Base-by-base conservation (phyloP, 768 basidiomycete species). In the Calocybe indica region DNA sequence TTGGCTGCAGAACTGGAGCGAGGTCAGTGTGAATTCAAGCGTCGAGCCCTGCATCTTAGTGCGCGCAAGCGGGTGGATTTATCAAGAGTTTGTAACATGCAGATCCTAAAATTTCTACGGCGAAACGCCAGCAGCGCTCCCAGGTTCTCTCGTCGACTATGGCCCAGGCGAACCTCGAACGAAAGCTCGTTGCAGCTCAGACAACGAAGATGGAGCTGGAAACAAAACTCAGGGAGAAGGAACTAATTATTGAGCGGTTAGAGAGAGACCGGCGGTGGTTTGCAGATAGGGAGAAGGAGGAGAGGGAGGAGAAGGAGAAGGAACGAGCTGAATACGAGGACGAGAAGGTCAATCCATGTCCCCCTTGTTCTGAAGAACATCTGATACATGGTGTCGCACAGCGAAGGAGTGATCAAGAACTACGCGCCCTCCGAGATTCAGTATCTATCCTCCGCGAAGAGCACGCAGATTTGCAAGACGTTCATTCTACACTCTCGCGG, bases 211-310 rank as follows among this genome's bases (percentile, higher is more conserved):
- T 76, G 14, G 83, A 88, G 34, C 65, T 88, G 34, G 85, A 89
- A 60, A 72, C 75, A 9, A 82, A 82, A 59, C 66, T 89, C 3
- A 71, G 82, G 31, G 83, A 89, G 62, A 79, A 76, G 58, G 83
- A 87, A 2, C 53, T 72, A 1, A 60, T 67, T 15, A 74, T 90
- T 28, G 85, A 86, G 37, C 67, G 79, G 38, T 70, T 92, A 7
- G 85, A 89, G 56, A 68, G 76, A 12, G 88, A 91, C 57, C 67
- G 87, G 34, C 67, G 84, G 12, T 88, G 73, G 69, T 72, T 88
- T 43, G 68, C 82, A 0, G 85, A 88, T 52, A 63, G 82, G 3
- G 88, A 89, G 60, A 69, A 74, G 42, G 78, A 82, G 34, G 85
- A 88, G 51, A 68, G 78, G 15, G 79, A 82, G 49, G 84, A 83